Evolutionary conservation across 2,329 filamentous ascomycete species (phyloP), one percentile per base, ranked within the genome.

Genomic region (Xylariaceae sp.): DNA sequence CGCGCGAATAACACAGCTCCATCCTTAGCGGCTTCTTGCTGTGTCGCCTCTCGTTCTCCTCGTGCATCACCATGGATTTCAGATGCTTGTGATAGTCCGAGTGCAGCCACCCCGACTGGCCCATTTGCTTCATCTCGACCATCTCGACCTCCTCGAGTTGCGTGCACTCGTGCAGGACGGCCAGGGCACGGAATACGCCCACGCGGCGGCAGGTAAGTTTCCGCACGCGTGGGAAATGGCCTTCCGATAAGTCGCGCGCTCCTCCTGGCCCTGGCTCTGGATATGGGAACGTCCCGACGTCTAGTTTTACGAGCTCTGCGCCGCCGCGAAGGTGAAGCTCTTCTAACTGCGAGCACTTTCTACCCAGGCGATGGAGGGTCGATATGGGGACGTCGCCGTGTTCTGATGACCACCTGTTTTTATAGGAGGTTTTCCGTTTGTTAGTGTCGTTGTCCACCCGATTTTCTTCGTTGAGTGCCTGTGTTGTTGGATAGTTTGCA

Each of bases 271-370:
- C n/a, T n/a, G n/a, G n/a, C n/a, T n/a, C n/a, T n/a, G n/a, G n/a
- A n/a, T n/a, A n/a, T n/a, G n/a, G n/a, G n/a, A n/a, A n/a, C n/a
- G n/a, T n/a, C n/a, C 28, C 31, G 13, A 17, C 18, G 21, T 34
- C 15, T 23, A 30, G 31, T 14, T 38, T 21, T 12, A 28, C 26
- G 12, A 35, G 8, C 27, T 40, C 34, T 1, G 37, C 34, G 2
- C 41, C 41, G 19, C 37, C 40, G 33, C 13, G 14, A 17, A 46
- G 21, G 13, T 46, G 44, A 12, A 46, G 19, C 31, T 46, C 44
- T 31, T 38, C 34, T 9, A 44, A 17, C 12, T 14, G 16, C 6
- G n/a, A 14, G 13, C 44, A 40, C 14, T 24, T 5, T 12, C 19
- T 23, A 31, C 36, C 35, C 6, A 46, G 28, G 4, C 31, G 24